Evolutionary conservation across 352 stramenopile genomes (phyloP).

Genomic region (Phytophthora brassicae): DNA sequence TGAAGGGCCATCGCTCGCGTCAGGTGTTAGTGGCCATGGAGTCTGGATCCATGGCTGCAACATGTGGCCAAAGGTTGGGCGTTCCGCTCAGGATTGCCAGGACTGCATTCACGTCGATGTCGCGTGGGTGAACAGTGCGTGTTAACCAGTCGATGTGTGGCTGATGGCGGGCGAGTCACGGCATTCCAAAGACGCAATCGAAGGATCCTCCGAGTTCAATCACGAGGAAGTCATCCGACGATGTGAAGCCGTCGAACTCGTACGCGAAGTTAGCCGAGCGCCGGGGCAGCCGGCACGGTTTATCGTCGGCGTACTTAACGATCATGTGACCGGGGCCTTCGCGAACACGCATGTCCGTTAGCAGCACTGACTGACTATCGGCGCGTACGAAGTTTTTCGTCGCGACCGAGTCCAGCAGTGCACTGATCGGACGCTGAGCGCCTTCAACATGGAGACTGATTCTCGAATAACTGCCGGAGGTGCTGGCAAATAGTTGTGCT

Average conservation of each 20-base stretch:
- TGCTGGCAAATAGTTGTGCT: conserved; percentile 20
- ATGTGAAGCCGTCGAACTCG: conserved; percentile 20
- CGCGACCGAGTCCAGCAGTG: conserved; percentile 22
- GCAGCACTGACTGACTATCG: conserved; percentile 13
- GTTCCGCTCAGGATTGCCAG: conserved; percentile 9
- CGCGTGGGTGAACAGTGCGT: conserved; percentile 7
- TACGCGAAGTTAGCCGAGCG: conserved; percentile 16
- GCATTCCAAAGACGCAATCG: conserved; percentile 35
- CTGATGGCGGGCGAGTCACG: conserved; percentile 30
- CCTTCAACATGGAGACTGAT: conserved; percentile 17
- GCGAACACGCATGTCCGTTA: conserved; percentile 7
- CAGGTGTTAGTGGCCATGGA: conserved; percentile 1
- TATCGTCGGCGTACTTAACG: conserved; percentile 21
- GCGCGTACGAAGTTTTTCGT: conserved; percentile 32
- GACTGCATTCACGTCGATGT: conserved; percentile 21
- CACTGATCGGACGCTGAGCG: conserved; percentile 1
- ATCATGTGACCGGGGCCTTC: conserved; percentile 16
- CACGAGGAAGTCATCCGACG: conserved; percentile 29
- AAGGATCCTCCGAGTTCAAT: conserved; percentile 32
- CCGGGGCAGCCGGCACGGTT: conserved; percentile 6
- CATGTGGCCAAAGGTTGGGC: conserved; percentile 8
- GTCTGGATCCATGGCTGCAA: conserved; percentile 20
- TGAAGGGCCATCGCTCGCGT: conserved; percentile 24
- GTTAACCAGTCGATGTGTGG: conserved; percentile 26
- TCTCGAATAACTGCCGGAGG: conserved; percentile 9